Base-by-base conservation (phyloP, 2,329 filamentous ascomycete genomes). In the Fusarium longipes region DNA sequence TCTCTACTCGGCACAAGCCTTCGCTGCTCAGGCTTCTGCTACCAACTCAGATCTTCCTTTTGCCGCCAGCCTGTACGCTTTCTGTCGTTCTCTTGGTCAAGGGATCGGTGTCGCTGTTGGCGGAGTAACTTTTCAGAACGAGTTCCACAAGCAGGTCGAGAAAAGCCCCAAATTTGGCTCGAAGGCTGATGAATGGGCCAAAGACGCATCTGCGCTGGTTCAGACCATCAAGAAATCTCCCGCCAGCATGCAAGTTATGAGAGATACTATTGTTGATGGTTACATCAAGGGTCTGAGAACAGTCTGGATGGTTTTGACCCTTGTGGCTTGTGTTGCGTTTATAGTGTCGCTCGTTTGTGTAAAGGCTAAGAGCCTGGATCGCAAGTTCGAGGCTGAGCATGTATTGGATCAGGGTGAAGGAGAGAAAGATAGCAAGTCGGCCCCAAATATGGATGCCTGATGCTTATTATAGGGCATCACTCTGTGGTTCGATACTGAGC, bases 71-170 rank as follows among this genome's bases (percentile, higher is more conserved):
- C 86, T 92, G 80, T 91, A 89, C 77, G 85, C 84, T 52, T 92
- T 93, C 79, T 71, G 61, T 36, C 63, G 70, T n/a, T 83, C 85
- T 2, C 83, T 91, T 24, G 90, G 90, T 1, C 88, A 91, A 73
- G 82, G 86, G 0, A 77, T 91, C 11, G 89, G 89, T 24, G 86
- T 92, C 4, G 88, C 89, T 3, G 81, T 91, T 50, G 87, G 87
- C 3, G 89, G 90, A 5, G 87, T 89, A 30, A 83, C 91, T 52
- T 92, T 92, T 78, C 89, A 92, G 76, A 92, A 91, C 67, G 82
- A 83, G 57, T 85, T 90, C 77, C 79, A 78, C 53, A 77, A 76
- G 42, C 83, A 86, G 62, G 75, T 91, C 42, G 67, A 79, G 15
- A 79, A 75, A 3, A 83, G 83, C 43, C 79, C 84, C 0, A 75